These are phyloP conservation scores for Colletotrichum sp. DNA, from an alignment of 2,329 filamentous ascomycete genomes.

Conservation along the genomic window DNA sequence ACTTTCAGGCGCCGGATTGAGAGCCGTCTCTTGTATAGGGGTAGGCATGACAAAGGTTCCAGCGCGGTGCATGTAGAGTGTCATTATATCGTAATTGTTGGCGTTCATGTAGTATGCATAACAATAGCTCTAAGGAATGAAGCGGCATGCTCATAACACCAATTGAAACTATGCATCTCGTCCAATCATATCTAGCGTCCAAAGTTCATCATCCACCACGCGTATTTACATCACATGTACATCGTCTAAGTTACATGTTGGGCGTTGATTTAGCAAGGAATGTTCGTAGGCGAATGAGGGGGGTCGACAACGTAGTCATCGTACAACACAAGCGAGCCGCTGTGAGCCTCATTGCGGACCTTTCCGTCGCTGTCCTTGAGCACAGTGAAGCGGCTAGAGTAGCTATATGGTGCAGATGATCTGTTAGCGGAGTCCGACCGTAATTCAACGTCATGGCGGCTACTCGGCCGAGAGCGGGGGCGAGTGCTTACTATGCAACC, in stretches of 20 bases:
- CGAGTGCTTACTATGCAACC: not conserved
- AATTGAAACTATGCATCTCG: not conserved
- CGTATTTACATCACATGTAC: not conserved
- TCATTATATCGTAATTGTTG: not conserved
- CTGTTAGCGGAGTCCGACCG: not conserved
- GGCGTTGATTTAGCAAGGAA: not conserved
- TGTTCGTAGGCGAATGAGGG: not conserved
- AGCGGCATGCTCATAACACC: not conserved
- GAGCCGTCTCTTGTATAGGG: rapidly evolving
- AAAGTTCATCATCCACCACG: not conserved
- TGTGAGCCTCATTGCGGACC: not conserved
- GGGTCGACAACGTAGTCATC: slow-evolving; percentile 6
- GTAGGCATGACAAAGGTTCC: not conserved
- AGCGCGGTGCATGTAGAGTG: no score
- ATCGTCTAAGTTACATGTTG: not conserved
- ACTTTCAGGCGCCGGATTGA: not conserved
- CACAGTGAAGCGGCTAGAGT: slow-evolving; percentile 8
- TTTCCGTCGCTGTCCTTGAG: not conserved
- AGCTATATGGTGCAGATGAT: not conserved
- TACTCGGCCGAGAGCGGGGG: no score
- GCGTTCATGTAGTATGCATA: not conserved
- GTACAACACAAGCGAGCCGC: not conserved
- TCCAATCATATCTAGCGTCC: not conserved
- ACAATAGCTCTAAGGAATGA: not conserved
- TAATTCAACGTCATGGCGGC: not conserved